Evolutionary conservation across 352 stramenopile genomes (phyloP).

Genomic region (Phytophthora idaei): DNA sequence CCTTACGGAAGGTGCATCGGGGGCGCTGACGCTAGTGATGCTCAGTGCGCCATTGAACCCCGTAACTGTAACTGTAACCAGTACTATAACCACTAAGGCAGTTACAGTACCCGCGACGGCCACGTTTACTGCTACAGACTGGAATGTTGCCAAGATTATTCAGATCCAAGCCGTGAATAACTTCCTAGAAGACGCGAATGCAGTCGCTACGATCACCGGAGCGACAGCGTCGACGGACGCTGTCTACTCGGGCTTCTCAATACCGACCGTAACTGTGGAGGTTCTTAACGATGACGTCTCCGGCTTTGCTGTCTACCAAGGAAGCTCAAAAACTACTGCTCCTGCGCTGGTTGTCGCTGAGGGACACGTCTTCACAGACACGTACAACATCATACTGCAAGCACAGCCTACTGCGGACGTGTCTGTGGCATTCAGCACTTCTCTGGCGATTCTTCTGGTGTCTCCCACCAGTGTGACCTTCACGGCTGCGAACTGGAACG

Average conservation of each 20-base stretch:
- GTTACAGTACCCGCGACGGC: constrained; percentile 25
- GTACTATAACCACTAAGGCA: constrained; percentile 36
- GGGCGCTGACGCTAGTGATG: constrained; percentile 35
- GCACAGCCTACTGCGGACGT: constrained; percentile 54
- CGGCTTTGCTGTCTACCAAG: constrained; percentile 50
- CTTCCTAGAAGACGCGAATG: constrained; percentile 55
- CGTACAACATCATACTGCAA: constrained; percentile 55
- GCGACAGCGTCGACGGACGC: constrained; percentile 42
- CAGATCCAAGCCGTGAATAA: constrained; percentile 55
- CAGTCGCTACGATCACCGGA: constrained; percentile 24
- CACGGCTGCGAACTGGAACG: constrained; percentile 55
- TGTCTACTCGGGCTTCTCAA: constrained; percentile 34
- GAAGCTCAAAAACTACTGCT: constrained; percentile 32
- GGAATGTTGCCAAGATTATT: constrained; percentile 38
- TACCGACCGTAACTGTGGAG: constrained; percentile 39
- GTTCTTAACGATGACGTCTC: constrained; percentile 64
- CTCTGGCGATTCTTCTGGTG: constrained; percentile 47
- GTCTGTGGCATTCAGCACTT: constrained; percentile 36
- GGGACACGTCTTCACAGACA: constrained; percentile 45
- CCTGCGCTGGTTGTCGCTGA: constrained; percentile 58
- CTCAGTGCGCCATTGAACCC: constrained; percentile 43
- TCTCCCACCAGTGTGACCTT: constrained; percentile 43
- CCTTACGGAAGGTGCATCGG: constrained; percentile 43
- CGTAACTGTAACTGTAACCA: constrained; percentile 48
- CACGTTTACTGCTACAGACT: constrained; percentile 42